phyloP scores from a whole-genome alignment of 441 rosid species.

The Corymbia calophylla region DNA sequence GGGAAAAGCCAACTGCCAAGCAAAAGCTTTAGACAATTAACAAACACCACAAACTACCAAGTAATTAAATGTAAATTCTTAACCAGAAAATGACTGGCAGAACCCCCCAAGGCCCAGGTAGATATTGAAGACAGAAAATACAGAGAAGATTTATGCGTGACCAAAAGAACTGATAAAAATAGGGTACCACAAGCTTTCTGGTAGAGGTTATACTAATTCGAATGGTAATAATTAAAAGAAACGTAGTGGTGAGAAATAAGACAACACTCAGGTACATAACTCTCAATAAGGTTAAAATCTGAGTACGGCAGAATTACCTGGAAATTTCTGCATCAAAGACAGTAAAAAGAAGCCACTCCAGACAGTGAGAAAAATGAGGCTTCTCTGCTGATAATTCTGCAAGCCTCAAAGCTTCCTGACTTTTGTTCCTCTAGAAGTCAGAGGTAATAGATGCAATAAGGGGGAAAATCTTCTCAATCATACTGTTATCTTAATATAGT shows the following conservation, averaged over 20 bases:
- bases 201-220: not conserved
- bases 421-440: slow-evolving; percentile 73
- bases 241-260: not conserved
- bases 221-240: not conserved
- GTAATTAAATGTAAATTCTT: not conserved
- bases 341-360: slow-evolving; percentile 98
- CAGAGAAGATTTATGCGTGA: not conserved
- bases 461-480: not conserved
- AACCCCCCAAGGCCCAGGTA: not conserved
- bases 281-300: not conserved
- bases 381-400: slow-evolving; percentile 95
- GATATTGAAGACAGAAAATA: not conserved
- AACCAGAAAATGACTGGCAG: not conserved
- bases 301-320: slow-evolving; percentile 36
- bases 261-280: not conserved
- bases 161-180: not conserved
- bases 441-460: not conserved
- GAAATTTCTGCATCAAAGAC: slow-evolving; percentile 97
- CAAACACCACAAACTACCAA: not conserved
- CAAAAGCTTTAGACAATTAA: not conserved
- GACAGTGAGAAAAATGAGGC: slow-evolving; percentile 95
- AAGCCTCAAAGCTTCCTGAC: slow-evolving; percentile 83
- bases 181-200: not conserved
- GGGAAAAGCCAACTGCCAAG: not conserved
- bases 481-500: not conserved